Evolutionary conservation across 129 eudicot genomes (phyloP), one percentile per base, ranked within the genome.

Genomic region (Lonicera japonica): DNA sequence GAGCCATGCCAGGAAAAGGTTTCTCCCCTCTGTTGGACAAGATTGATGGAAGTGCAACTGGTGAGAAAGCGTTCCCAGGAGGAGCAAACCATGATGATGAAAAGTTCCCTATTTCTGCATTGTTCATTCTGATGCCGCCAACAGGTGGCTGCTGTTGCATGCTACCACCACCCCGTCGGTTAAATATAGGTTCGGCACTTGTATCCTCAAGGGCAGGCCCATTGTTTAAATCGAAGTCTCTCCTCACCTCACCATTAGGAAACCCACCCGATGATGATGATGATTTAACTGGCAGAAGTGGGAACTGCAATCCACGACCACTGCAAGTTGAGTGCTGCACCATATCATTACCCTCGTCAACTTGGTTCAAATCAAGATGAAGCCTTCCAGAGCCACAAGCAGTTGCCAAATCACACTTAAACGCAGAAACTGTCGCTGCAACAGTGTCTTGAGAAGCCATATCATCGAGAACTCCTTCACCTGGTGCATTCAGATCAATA

Each of bases 151-250:
- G 73, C 21, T 70, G 23, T 51, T 59, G 75, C 52, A 77, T 48
- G 61, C 73, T 34, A 1, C 34, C 55, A 19, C 63, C 68, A n/a
- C 54, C 67, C 54, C 41, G 67, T 5, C 70, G 54, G 19, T 19
- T 25, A 0, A 43, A 43, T 43, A 43, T 2, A 0, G 71, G 23
- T 57, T 74, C 84, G 24, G 65, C 69, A 10, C 75, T 74, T 5
- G 56, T 58, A 23, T 90, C 97, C 43, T 90, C 95, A 52, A 72
- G 61, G 24, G 68, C 79, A 66, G 97, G 97, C 58, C 95, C 95
- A 55, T 80, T 75, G 70, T 86, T 86, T 23, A 86, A 64, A 77
- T 86, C 95, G 66, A 86, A 86, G 62, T 70, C 91, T 79, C 80
- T 78, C 38, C 65, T 56, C 34, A 71, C 25, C 48, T 83, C 80